A percentile compares a stretch with the other conserved stretches of the same genome.
phyloP scores from a whole-genome alignment of 2,329 filamentous ascomycete species.

The Beauveria pseudobassiana region DNA sequence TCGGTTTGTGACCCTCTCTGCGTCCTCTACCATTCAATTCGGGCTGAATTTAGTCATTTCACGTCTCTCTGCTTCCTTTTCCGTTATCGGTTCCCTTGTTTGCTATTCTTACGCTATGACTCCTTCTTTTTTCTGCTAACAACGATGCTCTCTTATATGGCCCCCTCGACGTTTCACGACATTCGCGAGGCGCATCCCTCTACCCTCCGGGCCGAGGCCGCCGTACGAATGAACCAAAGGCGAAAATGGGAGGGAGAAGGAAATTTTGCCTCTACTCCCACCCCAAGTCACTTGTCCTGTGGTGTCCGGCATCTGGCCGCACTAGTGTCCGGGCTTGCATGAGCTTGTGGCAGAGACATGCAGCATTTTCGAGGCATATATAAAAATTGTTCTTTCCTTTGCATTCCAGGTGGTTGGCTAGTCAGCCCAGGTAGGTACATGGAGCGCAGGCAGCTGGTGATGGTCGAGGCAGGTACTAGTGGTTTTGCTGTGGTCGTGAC shows the following conservation, averaged over 20 bases:
- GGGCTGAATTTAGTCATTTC: not conserved
- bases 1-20: not conserved
- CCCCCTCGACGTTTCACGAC: conserved; percentile 1
- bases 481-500: not conserved
- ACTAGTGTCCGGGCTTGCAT: conserved; percentile 8
- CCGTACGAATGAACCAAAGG: not conserved
- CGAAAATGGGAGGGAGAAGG: not conserved
- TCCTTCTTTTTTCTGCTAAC: not conserved
- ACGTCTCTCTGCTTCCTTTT: not conserved
- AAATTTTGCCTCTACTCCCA: no score
- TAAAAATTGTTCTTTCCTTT: not conserved
- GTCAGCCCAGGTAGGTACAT: not conserved
- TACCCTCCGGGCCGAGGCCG: not conserved
- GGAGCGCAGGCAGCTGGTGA: not conserved
- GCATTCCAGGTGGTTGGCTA: not conserved
- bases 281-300: no score
- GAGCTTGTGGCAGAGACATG: conserved; percentile 7
- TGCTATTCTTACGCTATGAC: not conserved
- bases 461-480: not conserved
- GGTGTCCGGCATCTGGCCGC: conserved; percentile 5
- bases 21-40: not conserved
- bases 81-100: not conserved
- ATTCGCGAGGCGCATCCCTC: not conserved
- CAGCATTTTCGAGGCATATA: conserved; percentile 2
- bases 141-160: not conserved